Evolutionary conservation across 2,329 filamentous ascomycete genomes (phyloP).

Genomic region (Apiospora arundinis): DNA sequence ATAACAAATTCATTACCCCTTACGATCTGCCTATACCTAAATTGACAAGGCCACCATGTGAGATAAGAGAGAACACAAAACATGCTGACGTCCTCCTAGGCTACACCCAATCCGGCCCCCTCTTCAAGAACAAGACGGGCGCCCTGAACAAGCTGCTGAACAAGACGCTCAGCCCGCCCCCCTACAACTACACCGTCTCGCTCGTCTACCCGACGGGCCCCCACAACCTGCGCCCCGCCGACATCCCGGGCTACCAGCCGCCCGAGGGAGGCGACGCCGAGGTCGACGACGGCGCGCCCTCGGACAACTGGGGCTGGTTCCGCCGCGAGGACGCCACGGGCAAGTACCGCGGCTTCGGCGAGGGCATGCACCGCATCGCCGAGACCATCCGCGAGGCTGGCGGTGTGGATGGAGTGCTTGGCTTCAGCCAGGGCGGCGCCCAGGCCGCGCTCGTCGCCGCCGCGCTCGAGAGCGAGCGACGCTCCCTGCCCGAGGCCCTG

Average conservation of each 20-base stretch:
- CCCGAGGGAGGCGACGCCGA: constrained; percentile 46
- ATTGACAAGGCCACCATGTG: too few species aligned
- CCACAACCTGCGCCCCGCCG: constrained; percentile 63
- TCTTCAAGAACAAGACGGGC: constrained; percentile 89
- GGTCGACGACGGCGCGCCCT: constrained; percentile 55
- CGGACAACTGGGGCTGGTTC: constrained; percentile 84
- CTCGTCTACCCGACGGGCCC: constrained; percentile 76
- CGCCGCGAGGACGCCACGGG: constrained; percentile 70
- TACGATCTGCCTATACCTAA: too few species aligned
- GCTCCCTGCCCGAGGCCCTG: constrained; percentile 34
- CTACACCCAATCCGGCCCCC: constrained; percentile 86
- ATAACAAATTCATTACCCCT: background rate
- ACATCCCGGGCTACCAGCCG: constrained; percentile 72
- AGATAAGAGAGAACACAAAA: background rate
- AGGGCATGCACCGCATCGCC: constrained; percentile 70
- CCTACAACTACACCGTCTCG: constrained; percentile 58
- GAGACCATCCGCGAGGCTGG: constrained; percentile 65
- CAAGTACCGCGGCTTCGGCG: constrained; percentile 72
- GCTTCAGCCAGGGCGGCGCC: constrained; percentile 82
- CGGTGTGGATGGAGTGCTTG: constrained; percentile 78
- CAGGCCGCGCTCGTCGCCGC: constrained; percentile 75
- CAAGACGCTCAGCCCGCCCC: constrained; percentile 70
- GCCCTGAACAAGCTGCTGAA: constrained; percentile 80
- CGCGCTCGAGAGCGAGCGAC: constrained; percentile 66
- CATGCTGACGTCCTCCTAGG: constrained; percentile 52